Conservation (phyloP, 163 green algal species). For the Trebouxiophyceae sp. region DNA sequence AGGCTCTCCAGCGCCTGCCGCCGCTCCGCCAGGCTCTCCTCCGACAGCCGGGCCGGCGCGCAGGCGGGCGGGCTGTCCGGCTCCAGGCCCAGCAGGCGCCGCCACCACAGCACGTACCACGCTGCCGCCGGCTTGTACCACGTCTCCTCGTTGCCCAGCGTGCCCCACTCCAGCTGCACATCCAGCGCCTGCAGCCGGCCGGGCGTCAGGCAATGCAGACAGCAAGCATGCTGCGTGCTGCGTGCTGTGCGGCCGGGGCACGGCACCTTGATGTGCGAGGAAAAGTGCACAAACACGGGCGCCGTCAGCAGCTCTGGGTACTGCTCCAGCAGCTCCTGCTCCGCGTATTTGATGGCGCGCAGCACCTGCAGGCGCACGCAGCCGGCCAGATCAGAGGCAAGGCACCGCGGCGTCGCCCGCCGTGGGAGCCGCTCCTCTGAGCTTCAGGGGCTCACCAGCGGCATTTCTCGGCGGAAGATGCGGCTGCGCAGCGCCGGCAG, state of each 20-base stretch:
- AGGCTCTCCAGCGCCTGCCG: too few relatives aligned
- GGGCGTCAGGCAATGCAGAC: too few relatives aligned
- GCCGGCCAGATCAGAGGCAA: background rate
- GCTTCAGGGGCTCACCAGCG: background rate
- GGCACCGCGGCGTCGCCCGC: too few relatives aligned
- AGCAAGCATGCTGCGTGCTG: background rate
- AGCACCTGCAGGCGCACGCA: too few relatives aligned
- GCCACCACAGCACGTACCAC: too few relatives aligned
- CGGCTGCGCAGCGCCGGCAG: background rate
- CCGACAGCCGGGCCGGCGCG: too few relatives aligned
- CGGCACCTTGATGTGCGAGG: background rate
- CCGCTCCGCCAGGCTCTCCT: too few relatives aligned
- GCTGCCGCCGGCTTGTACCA: background rate
- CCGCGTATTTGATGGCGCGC: too few relatives aligned
- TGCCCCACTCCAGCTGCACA: background rate
- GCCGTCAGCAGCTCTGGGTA: background rate
- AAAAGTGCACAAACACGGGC: background rate
- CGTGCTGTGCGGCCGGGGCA: too few relatives aligned
- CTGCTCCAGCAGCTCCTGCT: background rate
- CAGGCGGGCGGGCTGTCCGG: too few relatives aligned
- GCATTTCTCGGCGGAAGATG: background rate
- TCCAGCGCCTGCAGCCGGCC: background rate
- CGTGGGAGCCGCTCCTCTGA: too few relatives aligned
- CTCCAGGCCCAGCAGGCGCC: too few relatives aligned
- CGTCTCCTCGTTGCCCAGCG: background rate